These are phyloP conservation scores for Panicum hallii DNA, from an alignment of 202 grass and related monocot species.

Conservation along the genomic window DNA sequence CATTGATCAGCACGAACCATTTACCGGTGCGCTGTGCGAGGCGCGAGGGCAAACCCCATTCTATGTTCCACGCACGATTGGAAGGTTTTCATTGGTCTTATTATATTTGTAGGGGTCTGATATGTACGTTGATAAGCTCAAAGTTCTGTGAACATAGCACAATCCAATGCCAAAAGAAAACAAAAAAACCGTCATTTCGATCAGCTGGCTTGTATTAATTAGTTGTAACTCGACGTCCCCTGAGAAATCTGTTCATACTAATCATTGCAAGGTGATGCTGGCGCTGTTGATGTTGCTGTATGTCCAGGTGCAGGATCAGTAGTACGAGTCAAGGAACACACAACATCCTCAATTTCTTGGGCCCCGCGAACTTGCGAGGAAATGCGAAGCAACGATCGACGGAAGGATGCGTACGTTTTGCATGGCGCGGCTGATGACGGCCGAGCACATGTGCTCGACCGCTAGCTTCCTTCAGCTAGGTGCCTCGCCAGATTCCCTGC, in stretches of 20 bases:
- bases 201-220: neutral
- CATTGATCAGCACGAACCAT: too few species aligned
- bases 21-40: too few species aligned
- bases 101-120: too few species aligned
- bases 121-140: too few species aligned
- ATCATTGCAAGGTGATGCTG: neutral
- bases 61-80: too few species aligned
- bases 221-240: neutral
- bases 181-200: neutral
- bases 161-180: too few species aligned
- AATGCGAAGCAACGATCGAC: neutral
- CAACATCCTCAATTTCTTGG: conserved; percentile 7
- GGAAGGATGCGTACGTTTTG: neutral
- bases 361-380: neutral
- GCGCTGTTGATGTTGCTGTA: neutral
- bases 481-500: neutral
- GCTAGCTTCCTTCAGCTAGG: conserved; percentile 1
- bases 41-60: too few species aligned
- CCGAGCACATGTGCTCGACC: conserved; percentile 21
- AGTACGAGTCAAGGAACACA: neutral
- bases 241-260: neutral
- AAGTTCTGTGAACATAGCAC: too few species aligned
- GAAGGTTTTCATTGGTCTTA: too few species aligned
- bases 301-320: neutral
- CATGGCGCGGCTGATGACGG: neutral